Percentiles rank a stretch among this genome's conserved stretches.
Conservation (phyloP, 208 protist genomes). For the Trypanosoma scelopori region DNA sequence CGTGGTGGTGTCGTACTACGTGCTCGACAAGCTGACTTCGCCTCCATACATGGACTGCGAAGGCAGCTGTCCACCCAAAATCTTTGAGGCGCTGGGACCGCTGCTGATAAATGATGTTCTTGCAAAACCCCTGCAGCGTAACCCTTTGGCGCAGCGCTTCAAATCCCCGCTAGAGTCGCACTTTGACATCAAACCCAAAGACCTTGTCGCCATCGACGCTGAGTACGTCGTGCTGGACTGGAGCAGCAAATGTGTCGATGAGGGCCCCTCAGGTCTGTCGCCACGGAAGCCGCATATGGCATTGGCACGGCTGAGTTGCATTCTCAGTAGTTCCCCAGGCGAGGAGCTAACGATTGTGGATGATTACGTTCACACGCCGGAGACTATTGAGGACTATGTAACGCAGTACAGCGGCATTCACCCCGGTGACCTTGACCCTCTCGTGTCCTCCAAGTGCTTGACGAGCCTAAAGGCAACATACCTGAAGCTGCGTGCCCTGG, state of each 20-base stretch:
- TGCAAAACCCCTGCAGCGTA: constrained; percentile 59
- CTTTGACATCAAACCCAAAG: constrained; percentile 66
- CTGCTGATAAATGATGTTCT: constrained; percentile 82
- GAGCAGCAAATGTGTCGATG: constrained; percentile 41
- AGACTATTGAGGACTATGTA: constrained; percentile 89
- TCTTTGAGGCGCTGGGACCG: constrained; percentile 76
- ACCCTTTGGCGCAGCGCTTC: constrained; percentile 59
- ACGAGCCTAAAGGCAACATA: constrained; percentile 94
- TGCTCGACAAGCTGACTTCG: constrained; percentile 64
- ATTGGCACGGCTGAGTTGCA: constrained; percentile 85
- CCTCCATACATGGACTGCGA: constrained; percentile 65
- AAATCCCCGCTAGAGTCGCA: constrained; percentile 64
- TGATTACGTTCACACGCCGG: constrained; percentile 88
- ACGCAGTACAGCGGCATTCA: constrained; percentile 94
- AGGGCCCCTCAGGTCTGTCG: constrained; percentile 41
- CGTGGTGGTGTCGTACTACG: constrained; percentile 82
- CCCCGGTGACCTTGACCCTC: constrained; percentile 94
- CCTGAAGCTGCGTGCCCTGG: constrained; percentile 92
- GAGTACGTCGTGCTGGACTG: constrained; percentile 90
- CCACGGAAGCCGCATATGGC: constrained; percentile 81
- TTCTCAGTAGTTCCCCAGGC: constrained; percentile 73
- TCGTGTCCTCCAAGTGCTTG: constrained; percentile 88
- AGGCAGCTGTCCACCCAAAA: constrained; percentile 69
- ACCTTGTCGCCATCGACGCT: constrained; percentile 87
- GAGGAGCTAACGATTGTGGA: constrained; percentile 89